A percentile compares a stretch with the other conserved stretches of the same genome.
Evolutionary conservation across 2,329 filamentous ascomycete species (phyloP).

Genomic region (Calonectria pseudoreteaudii): DNA sequence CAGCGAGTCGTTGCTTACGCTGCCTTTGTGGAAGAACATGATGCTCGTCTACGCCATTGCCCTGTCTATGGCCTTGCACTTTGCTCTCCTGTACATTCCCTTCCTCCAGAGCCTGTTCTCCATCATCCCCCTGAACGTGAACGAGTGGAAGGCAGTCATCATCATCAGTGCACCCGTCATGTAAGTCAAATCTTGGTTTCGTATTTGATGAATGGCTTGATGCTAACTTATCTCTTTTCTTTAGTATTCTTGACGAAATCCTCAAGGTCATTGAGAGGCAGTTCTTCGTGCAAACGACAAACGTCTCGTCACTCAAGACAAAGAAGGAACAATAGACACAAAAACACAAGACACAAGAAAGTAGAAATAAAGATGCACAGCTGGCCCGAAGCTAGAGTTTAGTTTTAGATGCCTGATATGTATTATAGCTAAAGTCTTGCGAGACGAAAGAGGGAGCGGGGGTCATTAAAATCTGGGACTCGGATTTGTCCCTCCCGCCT

Average conservation of each 20-base stretch:
- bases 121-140: conserved; percentile 86
- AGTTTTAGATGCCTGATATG: conserved; percentile 44
- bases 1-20: conserved; percentile 90
- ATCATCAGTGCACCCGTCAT: conserved; percentile 92
- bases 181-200: conserved; percentile 64
- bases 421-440: conserved; percentile 38
- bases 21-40: conserved; percentile 98
- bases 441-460: conserved; percentile 11
- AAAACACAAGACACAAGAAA: conserved; percentile 32
- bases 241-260: conserved; percentile 82
- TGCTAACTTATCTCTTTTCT: conserved; percentile 38
- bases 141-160: conserved; percentile 93
- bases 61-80: conserved; percentile 94
- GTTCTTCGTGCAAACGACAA: conserved; percentile 69
- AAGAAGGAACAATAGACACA: conserved; percentile 67
- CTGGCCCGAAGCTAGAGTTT: conserved; percentile 39
- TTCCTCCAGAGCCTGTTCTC: conserved; percentile 90
- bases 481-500: background rate
- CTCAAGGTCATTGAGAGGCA: conserved; percentile 83
- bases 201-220: background rate
- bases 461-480: background rate
- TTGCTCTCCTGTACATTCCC: conserved; percentile 91
- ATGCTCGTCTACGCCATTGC: conserved; percentile 96
- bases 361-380: conserved; percentile 33
- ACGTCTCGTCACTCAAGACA: conserved; percentile 51